phyloP scores from a whole-genome alignment of 768 basidiomycete genomes.

The Pleurotus eryngii region DNA sequence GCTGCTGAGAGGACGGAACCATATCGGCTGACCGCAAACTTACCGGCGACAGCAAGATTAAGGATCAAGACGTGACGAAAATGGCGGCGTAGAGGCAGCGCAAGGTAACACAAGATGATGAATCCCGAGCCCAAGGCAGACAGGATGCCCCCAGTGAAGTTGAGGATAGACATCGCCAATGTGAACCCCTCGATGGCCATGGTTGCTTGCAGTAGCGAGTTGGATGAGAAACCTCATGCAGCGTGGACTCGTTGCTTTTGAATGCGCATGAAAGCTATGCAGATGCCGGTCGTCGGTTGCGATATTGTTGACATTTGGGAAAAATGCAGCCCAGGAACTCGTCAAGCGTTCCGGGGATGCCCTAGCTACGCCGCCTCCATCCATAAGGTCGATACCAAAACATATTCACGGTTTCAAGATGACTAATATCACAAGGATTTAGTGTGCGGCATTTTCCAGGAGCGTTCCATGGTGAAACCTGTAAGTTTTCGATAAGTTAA shows the following conservation, averaged over 20 bases:
- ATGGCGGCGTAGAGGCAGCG: slow-evolving; percentile 9
- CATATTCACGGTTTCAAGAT: background rate
- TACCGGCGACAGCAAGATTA: slow-evolving; percentile 13
- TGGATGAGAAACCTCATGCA: background rate
- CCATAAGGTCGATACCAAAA: background rate
- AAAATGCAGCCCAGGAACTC: too few relatives aligned
- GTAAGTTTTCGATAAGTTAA: too few relatives aligned
- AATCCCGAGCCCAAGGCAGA: slow-evolving; percentile 12
- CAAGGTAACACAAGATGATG: slow-evolving; percentile 13
- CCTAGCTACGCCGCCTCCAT: background rate
- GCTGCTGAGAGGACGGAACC: too few relatives aligned
- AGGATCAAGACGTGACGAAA: slow-evolving; percentile 15
- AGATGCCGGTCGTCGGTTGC: background rate
- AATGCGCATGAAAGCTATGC: background rate
- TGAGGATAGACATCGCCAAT: slow-evolving; percentile 8
- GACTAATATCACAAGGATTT: background rate
- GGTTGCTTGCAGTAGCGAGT: background rate
- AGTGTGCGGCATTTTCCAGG: background rate
- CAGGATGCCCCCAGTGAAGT: slow-evolving; percentile 8
- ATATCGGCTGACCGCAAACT: background rate
- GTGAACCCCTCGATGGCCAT: slow-evolving; percentile 14
- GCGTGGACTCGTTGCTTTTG: background rate
- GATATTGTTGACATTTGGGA: background rate
- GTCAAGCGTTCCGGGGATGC: too few relatives aligned
- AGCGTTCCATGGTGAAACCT: too few relatives aligned